Percentiles rank a stretch among this genome's conserved stretches.
These are phyloP conservation scores for Dillenia suffruticosa DNA, from an alignment of 164 flowering plant genomes.

Conservation along the genomic window DNA sequence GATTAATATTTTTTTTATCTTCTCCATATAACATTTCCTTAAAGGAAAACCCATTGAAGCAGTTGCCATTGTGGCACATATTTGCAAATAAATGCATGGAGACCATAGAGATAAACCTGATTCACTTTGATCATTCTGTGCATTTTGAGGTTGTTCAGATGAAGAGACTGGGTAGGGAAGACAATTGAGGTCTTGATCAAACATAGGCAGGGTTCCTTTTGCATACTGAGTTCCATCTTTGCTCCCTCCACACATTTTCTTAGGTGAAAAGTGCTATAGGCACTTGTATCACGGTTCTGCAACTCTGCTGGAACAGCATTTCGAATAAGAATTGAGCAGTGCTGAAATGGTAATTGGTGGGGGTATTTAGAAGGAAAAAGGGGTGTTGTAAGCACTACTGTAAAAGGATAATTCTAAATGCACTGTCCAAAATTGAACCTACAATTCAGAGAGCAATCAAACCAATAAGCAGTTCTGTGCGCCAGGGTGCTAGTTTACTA, in stretches of 20 bases:
- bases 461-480: too few relatives aligned
- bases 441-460: too few relatives aligned
- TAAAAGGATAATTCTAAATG: too few relatives aligned
- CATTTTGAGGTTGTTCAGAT: slow-evolving; percentile 12
- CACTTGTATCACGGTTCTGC: slow-evolving; percentile 12
- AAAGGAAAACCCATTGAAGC: too few relatives aligned
- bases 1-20: too few relatives aligned
- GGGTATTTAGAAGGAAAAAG: too few relatives aligned
- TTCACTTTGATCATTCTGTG: slow-evolving; percentile 14
- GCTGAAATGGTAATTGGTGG: slow-evolving; percentile 17
- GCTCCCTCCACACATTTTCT: slow-evolving; percentile 8
- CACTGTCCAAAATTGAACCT: too few relatives aligned
- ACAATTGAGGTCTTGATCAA: slow-evolving; percentile 41
- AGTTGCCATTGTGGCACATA: too few relatives aligned
- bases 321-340: slow-evolving; percentile 23
- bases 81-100: too few relatives aligned
- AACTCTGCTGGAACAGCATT: slow-evolving; percentile 16
- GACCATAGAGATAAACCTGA: slow-evolving; percentile 27
- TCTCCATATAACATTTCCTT: too few relatives aligned
- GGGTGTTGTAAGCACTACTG: too few relatives aligned
- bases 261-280: slow-evolving; percentile 1
- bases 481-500: too few relatives aligned
- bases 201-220: slow-evolving; percentile 12
- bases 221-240: slow-evolving; percentile 9
- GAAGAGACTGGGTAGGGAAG: slow-evolving; percentile 24